Percentiles rank a stretch among this genome's conserved stretches.
Conservation (phyloP, 2,329 filamentous ascomycete species). For the Ambrosiella beaveri region DNA sequence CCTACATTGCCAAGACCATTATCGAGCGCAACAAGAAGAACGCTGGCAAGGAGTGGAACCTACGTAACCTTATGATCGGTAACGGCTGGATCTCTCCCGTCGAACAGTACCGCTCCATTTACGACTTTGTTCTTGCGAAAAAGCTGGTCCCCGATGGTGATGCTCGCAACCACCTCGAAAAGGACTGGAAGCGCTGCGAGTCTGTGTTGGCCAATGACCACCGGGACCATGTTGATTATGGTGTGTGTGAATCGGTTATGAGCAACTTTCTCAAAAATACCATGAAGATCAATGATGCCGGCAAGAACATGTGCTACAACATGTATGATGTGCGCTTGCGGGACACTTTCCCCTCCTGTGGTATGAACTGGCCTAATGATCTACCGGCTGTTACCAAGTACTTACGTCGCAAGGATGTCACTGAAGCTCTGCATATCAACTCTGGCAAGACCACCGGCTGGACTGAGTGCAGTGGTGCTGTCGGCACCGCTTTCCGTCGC, state of each 20-base stretch:
- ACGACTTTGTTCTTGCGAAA: slow-evolving; percentile 57
- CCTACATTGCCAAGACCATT: slow-evolving; percentile 86
- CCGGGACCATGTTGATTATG: slow-evolving; percentile 43
- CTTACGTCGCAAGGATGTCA: slow-evolving; percentile 64
- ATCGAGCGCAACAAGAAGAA: slow-evolving; percentile 65
- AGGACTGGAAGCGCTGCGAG: slow-evolving; percentile 51
- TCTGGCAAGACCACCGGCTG: slow-evolving; percentile 70
- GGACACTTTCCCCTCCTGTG: slow-evolving; percentile 68
- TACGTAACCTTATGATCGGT: slow-evolving; percentile 78
- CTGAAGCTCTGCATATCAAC: slow-evolving; percentile 65
- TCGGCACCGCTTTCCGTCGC: slow-evolving; percentile 54
- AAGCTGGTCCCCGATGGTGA: slow-evolving; percentile 38
- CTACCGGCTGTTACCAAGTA: slow-evolving; percentile 63
- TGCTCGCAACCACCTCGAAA: slow-evolving; percentile 40
- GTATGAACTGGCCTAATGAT: slow-evolving; percentile 97
- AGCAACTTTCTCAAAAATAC: slow-evolving; percentile 53
- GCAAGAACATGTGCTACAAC: slow-evolving; percentile 54
- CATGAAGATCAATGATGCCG: slow-evolving; percentile 24
- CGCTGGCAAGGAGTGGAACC: slow-evolving; percentile 42
- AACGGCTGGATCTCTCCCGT: slow-evolving; percentile 92
- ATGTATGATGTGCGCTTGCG: slow-evolving; percentile 91
- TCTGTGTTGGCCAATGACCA: slow-evolving; percentile 34
- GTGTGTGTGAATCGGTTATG: slow-evolving; percentile 60
- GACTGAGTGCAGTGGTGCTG: slow-evolving; percentile 73
- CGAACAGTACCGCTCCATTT: slow-evolving; percentile 79